phyloP scores from a whole-genome alignment of 2,329 filamentous ascomycete genomes.

The Allantophomopsis lycopodina region DNA sequence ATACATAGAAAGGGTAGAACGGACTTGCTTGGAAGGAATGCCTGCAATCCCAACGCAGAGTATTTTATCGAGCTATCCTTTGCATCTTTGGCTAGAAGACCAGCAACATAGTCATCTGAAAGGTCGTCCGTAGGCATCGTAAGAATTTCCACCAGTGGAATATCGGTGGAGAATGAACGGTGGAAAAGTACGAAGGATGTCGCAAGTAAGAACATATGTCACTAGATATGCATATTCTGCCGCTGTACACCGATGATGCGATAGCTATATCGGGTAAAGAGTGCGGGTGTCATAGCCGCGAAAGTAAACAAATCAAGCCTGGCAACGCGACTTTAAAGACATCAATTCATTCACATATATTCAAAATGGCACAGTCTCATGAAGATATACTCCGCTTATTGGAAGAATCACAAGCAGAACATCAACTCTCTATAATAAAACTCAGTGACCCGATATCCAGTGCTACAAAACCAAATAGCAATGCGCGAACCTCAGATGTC shows the following conservation, averaged over 20 bases:
- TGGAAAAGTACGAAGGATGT: not conserved
- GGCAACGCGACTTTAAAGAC: too few species aligned
- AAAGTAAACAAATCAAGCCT: too few species aligned
- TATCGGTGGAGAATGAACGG: too few species aligned
- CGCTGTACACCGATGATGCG: not conserved
- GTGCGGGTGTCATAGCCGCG: too few species aligned
- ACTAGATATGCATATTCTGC: not conserved
- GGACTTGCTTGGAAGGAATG: constrained; percentile 30
- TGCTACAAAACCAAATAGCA: constrained; percentile 26
- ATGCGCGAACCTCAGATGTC: constrained; percentile 54
- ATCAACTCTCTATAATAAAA: constrained; percentile 60
- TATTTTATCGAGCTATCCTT: constrained; percentile 60
- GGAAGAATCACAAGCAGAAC: constrained; percentile 36
- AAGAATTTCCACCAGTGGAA: not conserved
- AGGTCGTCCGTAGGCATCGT: constrained; percentile 27
- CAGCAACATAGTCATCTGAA: constrained; percentile 68
- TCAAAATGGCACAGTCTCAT: constrained; percentile 10
- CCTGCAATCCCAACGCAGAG: constrained; percentile 59
- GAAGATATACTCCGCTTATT: constrained; percentile 32
- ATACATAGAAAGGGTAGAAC: not conserved
- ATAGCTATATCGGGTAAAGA: not conserved
- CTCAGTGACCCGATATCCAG: constrained; percentile 63
- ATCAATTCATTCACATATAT: not conserved
- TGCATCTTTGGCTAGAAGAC: constrained; percentile 69
- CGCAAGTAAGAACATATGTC: not conserved